A percentile compares a stretch with the other conserved stretches of the same genome.
phyloP scores from a whole-genome alignment of 202 grass and related monocot species.

The Schoenoplectus triqueter region DNA sequence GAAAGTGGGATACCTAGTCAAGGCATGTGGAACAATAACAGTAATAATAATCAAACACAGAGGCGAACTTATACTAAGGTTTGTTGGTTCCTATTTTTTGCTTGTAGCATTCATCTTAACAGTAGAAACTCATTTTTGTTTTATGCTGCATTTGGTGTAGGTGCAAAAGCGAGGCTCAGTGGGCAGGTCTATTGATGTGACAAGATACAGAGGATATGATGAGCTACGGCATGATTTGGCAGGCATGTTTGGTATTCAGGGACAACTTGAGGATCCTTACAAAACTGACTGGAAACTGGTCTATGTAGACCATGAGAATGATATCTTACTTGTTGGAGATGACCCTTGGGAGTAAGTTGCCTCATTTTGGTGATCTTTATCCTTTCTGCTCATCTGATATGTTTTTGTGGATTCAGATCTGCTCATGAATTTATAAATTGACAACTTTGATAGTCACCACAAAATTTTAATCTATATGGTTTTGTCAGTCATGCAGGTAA shows the following conservation, averaged over 20 bases:
- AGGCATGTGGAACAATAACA: conserved; percentile 62
- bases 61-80: conserved; percentile 99
- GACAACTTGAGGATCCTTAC: conserved; percentile 87
- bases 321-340: conserved; percentile 91
- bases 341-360: conserved; percentile 98
- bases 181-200: conserved; percentile 94
- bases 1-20: conserved; percentile 70
- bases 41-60: conserved; percentile 57
- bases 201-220: conserved; percentile 76
- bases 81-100: conserved; percentile 36
- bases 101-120: conserved; percentile 5
- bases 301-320: conserved; percentile 97
- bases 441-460: background rate
- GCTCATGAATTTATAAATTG: background rate
- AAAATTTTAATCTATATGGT: conserved; percentile 28
- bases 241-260: conserved; percentile 95
- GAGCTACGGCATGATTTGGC: conserved; percentile 90
- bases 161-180: conserved; percentile 99
- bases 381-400: background rate
- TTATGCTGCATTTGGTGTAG: conserved; percentile 50
- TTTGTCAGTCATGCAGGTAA: background rate
- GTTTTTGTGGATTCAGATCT: background rate
- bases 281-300: conserved; percentile 95
- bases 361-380: conserved; percentile 30
- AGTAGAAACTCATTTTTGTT: conserved; percentile 30